Percentiles rank a stretch among this genome's conserved stretches.
phyloP scores from a whole-genome alignment of 257 asterid genomes.

The Lithospermum erythrorhizon region DNA sequence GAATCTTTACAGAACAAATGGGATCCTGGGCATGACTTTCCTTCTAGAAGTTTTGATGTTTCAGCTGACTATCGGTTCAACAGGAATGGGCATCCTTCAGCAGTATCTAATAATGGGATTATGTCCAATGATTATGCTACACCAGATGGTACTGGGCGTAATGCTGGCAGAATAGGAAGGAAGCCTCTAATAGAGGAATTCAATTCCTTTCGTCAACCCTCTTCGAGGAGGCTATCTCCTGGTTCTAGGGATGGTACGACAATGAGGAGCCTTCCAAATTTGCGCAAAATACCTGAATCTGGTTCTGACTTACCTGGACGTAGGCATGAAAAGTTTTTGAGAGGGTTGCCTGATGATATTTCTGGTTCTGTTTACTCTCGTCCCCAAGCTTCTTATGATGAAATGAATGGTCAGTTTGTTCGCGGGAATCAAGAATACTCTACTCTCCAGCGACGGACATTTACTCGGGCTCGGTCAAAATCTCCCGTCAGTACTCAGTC shows the following conservation, averaged over 20 bases:
- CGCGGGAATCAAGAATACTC: conserved; percentile 47
- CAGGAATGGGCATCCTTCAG: conserved; percentile 43
- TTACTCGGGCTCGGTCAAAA: conserved; percentile 45
- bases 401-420: conserved; percentile 33
- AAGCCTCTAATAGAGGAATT: conserved; percentile 42
- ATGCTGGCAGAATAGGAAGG: conserved; percentile 32
- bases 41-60: conserved; percentile 33
- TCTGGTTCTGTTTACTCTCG: conserved; percentile 33
- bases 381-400: conserved; percentile 41
- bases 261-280: conserved; percentile 32
- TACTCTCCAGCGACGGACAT: conserved; percentile 47
- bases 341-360: conserved; percentile 38
- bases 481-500: conserved; percentile 59
- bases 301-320: conserved; percentile 26
- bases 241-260: conserved; percentile 40
- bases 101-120: conserved; percentile 34
- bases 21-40: conserved; percentile 52
- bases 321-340: conserved; percentile 35
- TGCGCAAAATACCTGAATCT: conserved; percentile 39
- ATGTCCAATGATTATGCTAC: conserved; percentile 36
- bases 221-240: conserved; percentile 49
- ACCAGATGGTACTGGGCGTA: conserved; percentile 26
- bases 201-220: conserved; percentile 31
- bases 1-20: conserved; percentile 45
- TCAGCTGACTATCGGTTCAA: conserved; percentile 41